Base-by-base conservation (phyloP, 306 rosid genomes). In the Carpinus fangiana region DNA sequence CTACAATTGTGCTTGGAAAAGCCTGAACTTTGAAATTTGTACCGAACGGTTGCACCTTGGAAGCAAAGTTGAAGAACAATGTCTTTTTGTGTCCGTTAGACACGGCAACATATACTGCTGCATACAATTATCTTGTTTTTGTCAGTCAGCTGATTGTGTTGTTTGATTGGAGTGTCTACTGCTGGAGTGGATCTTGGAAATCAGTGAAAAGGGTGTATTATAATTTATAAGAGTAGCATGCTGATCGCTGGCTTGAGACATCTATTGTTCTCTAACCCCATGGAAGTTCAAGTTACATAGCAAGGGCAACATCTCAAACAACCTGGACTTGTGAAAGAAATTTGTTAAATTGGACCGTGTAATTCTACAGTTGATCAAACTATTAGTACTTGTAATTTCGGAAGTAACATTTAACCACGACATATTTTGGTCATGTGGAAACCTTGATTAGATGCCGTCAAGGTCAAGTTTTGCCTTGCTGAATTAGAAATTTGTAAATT, bases 311-410 rank as follows among this genome's bases (percentile, higher is more conserved):
- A 20, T 17, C 72, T 41, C 34, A n/a, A 57, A 73, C 66, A 56
- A 50, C 53, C 62, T 21, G 54, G 18, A 45, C 68, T 73, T 12
- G 56, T 20, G 79, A 38, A 66, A 73, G 61, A n/a, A n/a, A 54
- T 73, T 75, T 66, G 72, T 47, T 55, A 73, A 79, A 18, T 82
- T 76, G 4, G 6, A 64, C 69, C 55, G 21, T 53, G 47, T 76
- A 28, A 38, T 28, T 45, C 23, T 54, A 16, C 20, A 17, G 7
- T 50, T 61, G 60, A 23, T 18, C 73, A 62, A 41, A 51, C 51
- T 17, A 26, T 36, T 16, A 26, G 23, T 20, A 43, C 18, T 67
- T 53, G 23, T 52, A 34, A 12, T 12, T 65, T 52, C 13, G 70
- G 57, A 16, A 59, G 64, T 21, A 14, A 7, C 48, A 64, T 64